Percentiles rank a stretch among this genome's conserved stretches.
Evolutionary conservation across 306 rosid genomes (phyloP).

Genomic region (Ammopiptanthus mongolicus): DNA sequence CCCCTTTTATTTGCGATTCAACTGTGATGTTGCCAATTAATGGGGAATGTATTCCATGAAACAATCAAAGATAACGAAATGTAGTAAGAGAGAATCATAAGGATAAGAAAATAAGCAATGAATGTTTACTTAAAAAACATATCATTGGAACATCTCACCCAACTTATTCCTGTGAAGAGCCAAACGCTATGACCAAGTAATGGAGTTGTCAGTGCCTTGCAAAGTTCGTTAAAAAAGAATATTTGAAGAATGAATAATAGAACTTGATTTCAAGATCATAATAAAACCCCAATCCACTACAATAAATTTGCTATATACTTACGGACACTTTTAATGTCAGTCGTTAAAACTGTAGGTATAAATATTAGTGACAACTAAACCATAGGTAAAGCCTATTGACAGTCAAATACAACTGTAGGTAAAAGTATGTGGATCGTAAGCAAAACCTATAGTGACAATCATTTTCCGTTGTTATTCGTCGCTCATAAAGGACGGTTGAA

Average conservation of each 20-base stretch:
- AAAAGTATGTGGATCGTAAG: too few relatives aligned
- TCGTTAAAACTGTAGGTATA: too few relatives aligned
- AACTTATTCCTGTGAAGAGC: constrained; percentile 43
- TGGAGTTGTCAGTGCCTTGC: constrained; percentile 18
- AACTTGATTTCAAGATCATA: constrained; percentile 16
- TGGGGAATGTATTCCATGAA: constrained; percentile 25
- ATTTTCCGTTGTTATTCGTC: too few relatives aligned
- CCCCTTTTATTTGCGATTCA: constrained; percentile 1
- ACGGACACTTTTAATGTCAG: too few relatives aligned
- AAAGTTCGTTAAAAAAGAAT: constrained; percentile 8
- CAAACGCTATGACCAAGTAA: constrained; percentile 31
- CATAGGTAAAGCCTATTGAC: too few relatives aligned
- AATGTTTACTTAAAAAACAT: constrained; percentile 12
- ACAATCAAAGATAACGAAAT: constrained; percentile 4
- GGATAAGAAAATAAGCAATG: neutral
- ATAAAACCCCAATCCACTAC: constrained; percentile 19
- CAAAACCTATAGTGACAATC: too few relatives aligned
- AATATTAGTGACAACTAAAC: too few relatives aligned
- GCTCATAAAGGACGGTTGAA: too few relatives aligned
- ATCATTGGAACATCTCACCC: constrained; percentile 36
- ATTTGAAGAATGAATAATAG: neutral
- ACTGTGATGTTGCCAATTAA: constrained; percentile 8
- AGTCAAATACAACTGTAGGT: too few relatives aligned
- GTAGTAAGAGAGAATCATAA: neutral
- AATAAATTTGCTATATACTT: too few relatives aligned